Evolutionary conservation across 192 early-diverging fungal species (phyloP).

Genomic region (Backusella luteola): DNA sequence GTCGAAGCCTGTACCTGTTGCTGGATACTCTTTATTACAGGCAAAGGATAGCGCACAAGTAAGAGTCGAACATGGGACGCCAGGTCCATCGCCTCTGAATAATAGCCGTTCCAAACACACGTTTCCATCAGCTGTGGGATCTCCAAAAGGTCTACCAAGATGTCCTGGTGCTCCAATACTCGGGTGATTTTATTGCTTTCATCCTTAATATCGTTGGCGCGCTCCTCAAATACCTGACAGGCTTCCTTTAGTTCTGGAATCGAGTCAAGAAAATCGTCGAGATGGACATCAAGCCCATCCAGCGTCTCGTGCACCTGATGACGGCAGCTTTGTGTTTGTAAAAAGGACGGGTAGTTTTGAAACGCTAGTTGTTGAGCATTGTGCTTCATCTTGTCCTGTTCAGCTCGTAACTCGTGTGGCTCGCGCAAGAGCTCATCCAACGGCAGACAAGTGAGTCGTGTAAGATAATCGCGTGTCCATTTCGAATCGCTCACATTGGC

Average conservation of each 20-base stretch:
- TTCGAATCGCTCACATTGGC: constrained; percentile 16
- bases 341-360: constrained; percentile 64
- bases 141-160: constrained; percentile 69
- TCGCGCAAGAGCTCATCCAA: constrained; percentile 59
- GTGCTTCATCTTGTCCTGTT: constrained; percentile 50
- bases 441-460: constrained; percentile 58
- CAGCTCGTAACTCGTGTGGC: constrained; percentile 49
- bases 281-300: constrained; percentile 42
- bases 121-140: constrained; percentile 82
- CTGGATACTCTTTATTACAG: constrained; percentile 58
- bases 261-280: constrained; percentile 43
- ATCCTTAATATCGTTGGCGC: constrained; percentile 18
- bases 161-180: constrained; percentile 53
- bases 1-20: constrained; percentile 57
- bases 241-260: constrained; percentile 51
- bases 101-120: constrained; percentile 76
- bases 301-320: constrained; percentile 49
- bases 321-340: constrained; percentile 61
- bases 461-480: constrained; percentile 63
- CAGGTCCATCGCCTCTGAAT: constrained; percentile 83
- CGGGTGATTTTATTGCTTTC: constrained; percentile 40
- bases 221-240: constrained; percentile 40
- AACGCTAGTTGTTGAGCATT: constrained; percentile 67
- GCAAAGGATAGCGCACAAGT: constrained; percentile 51
- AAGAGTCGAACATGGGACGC: constrained; percentile 63